Conservation (phyloP, 495 filamentous ascomycete species). For the Tuber brumale region DNA sequence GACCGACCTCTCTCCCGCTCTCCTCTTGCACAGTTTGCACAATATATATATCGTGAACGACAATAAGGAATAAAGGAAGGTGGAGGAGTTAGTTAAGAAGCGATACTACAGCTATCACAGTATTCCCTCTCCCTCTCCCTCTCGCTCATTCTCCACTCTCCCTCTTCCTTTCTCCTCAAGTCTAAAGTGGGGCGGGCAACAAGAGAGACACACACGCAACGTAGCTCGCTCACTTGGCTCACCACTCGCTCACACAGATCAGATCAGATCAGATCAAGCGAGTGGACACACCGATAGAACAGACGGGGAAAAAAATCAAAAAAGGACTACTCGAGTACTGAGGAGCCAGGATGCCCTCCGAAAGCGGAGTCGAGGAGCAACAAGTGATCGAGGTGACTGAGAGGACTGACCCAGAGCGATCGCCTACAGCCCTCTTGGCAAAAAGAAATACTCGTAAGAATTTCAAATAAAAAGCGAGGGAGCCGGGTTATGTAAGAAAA, state of each 20-base stretch:
- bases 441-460: not conserved
- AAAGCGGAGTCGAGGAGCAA: constrained; percentile 15
- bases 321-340: constrained; percentile 7
- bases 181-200: constrained; percentile 2
- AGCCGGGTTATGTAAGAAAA: constrained; percentile 21
- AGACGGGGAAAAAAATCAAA: not conserved
- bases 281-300: not conserved
- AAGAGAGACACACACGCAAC: constrained; percentile 4
- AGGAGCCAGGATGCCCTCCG: not conserved
- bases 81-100: not conserved
- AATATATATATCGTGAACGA: constrained; percentile 4
- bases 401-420: constrained; percentile 30
- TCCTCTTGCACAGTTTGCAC: not conserved
- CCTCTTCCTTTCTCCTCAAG: not conserved
- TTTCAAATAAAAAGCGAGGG: not conserved
- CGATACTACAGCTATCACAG: not conserved
- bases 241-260: constrained; percentile 5
- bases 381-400: constrained; percentile 23
- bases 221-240: constrained; percentile 1
- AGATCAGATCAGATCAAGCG: constrained; percentile 4
- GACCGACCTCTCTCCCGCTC: not conserved
- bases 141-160: not conserved
- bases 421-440: constrained; percentile 25
- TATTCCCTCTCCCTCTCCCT: not conserved
- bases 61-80: not conserved